Evolutionary conservation across 192 early-diverging fungal species (phyloP), one percentile per base, ranked within the genome.

Genomic region (Gryganskiella cystojenkinii): DNA sequence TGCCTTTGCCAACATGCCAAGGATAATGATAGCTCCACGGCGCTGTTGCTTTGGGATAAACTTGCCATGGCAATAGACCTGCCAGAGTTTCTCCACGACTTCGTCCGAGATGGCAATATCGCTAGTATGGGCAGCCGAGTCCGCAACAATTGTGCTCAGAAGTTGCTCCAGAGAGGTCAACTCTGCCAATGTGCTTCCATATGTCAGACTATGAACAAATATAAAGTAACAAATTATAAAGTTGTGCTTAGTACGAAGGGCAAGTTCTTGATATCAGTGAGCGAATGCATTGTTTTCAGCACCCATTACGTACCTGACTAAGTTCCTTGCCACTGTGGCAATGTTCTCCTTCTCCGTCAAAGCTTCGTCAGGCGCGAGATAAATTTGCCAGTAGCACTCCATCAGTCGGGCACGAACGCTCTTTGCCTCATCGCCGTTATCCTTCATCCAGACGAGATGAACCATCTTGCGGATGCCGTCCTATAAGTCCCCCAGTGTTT

Each of bases 151-250:
- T 15, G 88, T 90, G 30, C 89, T 90, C 31, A 99, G 73, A 5
- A 99, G 82, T 80, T 97, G 92, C 60, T 99, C 98, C 31, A 99
- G 83, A 5, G 96, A 99, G 0, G 95, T 99, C 30, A 97, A 83
- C 79, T 99, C 96, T 0, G 97, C 95, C 64, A 99, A 80, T 20
- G 92, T 96, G 5, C 95, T 90, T 53, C 88, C 89, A 79, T 89
- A 90, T 4, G 96, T 95, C 43, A 99, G 82, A 28, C 92, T 94
- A 50, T 79, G 78, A 17, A 83, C 57, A 46, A 78, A 37, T 30
- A 8, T 17, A 17, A 56, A 7, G 15, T 2, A 13, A 35, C 33
- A n/a, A 56, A 22, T 14, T 63, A 9, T 33, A 43, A 25, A 62
- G 56, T 24, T 11, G 44, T 49, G 14, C 43, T 0, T n/a, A 4